A percentile compares a stretch with the other conserved stretches of the same genome.
Evolutionary conservation across 768 basidiomycete species (phyloP).

Genomic region (Royoungia palumana): DNA sequence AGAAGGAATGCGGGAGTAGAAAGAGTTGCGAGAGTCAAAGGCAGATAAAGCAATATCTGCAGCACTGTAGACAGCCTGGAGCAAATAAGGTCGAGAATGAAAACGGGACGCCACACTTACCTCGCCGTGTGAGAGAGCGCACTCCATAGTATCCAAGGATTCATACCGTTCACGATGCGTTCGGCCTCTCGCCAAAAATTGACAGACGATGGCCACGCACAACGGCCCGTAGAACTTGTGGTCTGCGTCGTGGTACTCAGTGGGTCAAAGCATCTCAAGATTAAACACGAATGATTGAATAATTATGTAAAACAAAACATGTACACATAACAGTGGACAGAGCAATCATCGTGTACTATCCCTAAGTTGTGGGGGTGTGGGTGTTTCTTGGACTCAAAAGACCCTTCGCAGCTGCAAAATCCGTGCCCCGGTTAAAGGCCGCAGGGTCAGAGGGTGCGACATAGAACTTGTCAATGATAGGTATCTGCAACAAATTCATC

Average conservation of each 20-base stretch:
- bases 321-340: slow-evolving; percentile 1
- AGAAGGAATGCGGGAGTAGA: slow-evolving; percentile 77
- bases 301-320: background rate
- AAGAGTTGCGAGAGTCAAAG: slow-evolving; percentile 79
- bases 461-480: slow-evolving; percentile 90
- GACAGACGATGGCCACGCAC: background rate
- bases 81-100: slow-evolving; percentile 3
- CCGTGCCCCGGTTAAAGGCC: slow-evolving; percentile 61
- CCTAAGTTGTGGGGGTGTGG: slow-evolving; percentile 21
- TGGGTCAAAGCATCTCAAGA: slow-evolving; percentile 2
- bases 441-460: slow-evolving; percentile 84
- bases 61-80: slow-evolving; percentile 68
- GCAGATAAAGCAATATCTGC: slow-evolving; percentile 81
- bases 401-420: slow-evolving; percentile 89
- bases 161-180: slow-evolving; percentile 28
- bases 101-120: slow-evolving; percentile 29
- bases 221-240: background rate
- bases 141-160: slow-evolving; percentile 65
- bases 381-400: slow-evolving; percentile 59
- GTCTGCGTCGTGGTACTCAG: background rate
- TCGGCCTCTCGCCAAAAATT: slow-evolving; percentile 3
- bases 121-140: slow-evolving; percentile 62
- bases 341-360: slow-evolving; percentile 16
- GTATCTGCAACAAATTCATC: slow-evolving; percentile 92
- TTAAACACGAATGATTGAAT: background rate